These are phyloP conservation scores for Abortiporus biennis DNA, from an alignment of 1,284 basidiomycete genomes.

Conservation along the genomic window DNA sequence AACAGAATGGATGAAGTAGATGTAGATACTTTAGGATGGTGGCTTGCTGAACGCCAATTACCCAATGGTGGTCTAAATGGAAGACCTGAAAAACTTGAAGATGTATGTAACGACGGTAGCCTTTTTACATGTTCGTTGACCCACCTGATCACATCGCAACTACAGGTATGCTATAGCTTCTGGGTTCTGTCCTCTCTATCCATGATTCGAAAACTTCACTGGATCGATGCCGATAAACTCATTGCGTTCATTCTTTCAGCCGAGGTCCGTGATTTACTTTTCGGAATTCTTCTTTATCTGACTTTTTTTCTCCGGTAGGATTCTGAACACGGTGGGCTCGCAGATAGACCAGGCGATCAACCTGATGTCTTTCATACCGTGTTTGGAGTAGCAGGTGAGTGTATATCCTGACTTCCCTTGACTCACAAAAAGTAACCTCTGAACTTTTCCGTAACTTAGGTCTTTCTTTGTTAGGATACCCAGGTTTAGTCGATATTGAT, in stretches of 20 bases:
- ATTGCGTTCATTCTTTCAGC: constrained; percentile 81
- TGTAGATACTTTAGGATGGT: constrained; percentile 75
- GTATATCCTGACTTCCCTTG: background rate
- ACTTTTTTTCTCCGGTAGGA: constrained; percentile 55
- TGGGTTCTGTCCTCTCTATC: constrained; percentile 92
- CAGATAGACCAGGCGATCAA: constrained; percentile 91
- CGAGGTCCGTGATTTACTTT: constrained; percentile 47
- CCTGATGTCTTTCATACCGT: constrained; percentile 95
- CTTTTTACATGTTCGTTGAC: background rate
- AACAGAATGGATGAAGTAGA: constrained; percentile 78
- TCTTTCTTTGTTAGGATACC: constrained; percentile 86
- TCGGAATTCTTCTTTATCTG: background rate
- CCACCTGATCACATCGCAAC: background rate
- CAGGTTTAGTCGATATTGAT: constrained; percentile 78
- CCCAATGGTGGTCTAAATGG: constrained; percentile 94
- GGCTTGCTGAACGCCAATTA: constrained; percentile 91
- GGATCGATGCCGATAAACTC: constrained; percentile 90
- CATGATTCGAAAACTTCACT: constrained; percentile 79
- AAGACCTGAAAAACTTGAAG: constrained; percentile 95
- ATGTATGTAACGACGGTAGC: constrained; percentile 47
- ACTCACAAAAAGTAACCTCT: background rate
- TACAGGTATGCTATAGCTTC: constrained; percentile 93
- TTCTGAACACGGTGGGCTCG: constrained; percentile 86
- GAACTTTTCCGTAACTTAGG: constrained; percentile 52
- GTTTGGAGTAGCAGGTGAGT: constrained; percentile 87